These are phyloP conservation scores for Vanrija humicola DNA, from an alignment of 1,284 basidiomycete genomes.

Conservation along the genomic window DNA sequence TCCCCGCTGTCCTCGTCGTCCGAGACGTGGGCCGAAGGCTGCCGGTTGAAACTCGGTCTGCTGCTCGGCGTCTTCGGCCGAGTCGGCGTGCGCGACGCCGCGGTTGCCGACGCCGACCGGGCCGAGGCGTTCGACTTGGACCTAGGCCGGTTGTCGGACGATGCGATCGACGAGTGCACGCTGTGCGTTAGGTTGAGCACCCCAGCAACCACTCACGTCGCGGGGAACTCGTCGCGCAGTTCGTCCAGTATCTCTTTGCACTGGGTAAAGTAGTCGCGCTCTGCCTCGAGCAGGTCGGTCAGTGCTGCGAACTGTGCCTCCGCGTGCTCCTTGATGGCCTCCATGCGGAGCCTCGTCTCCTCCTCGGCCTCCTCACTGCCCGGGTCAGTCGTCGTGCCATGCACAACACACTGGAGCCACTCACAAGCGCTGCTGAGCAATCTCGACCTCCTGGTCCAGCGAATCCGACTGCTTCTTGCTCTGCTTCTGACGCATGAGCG, in stretches of 20 bases:
- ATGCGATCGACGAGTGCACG: no score
- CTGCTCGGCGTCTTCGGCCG: not conserved
- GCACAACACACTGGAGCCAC: slow-evolving; percentile 33
- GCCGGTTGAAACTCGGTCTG: slow-evolving; percentile 8
- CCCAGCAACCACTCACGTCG: slow-evolving; percentile 52
- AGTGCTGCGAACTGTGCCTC: slow-evolving; percentile 62
- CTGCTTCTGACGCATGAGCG: slow-evolving; percentile 61
- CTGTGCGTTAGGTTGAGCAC: not conserved
- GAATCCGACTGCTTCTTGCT: slow-evolving; percentile 60
- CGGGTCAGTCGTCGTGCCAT: not conserved
- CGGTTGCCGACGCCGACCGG: slow-evolving; percentile 5
- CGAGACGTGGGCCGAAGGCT: slow-evolving; percentile 13
- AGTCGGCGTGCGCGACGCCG: not conserved
- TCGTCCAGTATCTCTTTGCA: slow-evolving; percentile 67
- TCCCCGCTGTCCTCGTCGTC: slow-evolving; percentile 31
- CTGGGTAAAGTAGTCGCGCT: slow-evolving; percentile 67
- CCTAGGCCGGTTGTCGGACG: slow-evolving; percentile 21
- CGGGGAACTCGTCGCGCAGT: slow-evolving; percentile 62
- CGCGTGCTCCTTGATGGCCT: slow-evolving; percentile 71
- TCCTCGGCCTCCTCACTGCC: slow-evolving; percentile 73
- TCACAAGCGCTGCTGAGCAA: slow-evolving; percentile 67
- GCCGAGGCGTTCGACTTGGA: slow-evolving; percentile 36
- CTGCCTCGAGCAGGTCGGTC: slow-evolving; percentile 63
- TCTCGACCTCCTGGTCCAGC: slow-evolving; percentile 70
- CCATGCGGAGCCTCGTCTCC: slow-evolving; percentile 70